Base-by-base conservation (phyloP, 1,284 basidiomycete genomes). In the Ceratorhiza oryzae-sativae region DNA sequence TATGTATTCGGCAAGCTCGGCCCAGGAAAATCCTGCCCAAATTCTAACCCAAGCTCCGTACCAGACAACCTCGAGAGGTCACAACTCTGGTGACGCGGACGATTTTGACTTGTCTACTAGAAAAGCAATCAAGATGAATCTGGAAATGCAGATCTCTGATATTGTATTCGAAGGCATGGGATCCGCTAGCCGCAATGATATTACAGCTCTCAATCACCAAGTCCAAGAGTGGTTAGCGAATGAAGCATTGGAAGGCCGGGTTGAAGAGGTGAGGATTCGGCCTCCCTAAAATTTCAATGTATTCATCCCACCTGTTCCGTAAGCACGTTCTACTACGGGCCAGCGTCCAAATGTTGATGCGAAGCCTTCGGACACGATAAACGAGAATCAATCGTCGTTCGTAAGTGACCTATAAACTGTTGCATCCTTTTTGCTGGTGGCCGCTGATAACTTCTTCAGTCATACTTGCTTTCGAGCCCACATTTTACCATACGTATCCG, bases 291-390 rank as follows among this genome's bases (percentile, higher is more conserved):
- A 18, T 30, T 25, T 15, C 9, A 46, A 3, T 30, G 1, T 1
- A 45, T 6, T 3, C 3, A 30, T 32, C 39, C n/a, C 12, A 27
- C 15, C 20, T 46, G n/a, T 61, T 25, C 41, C 12, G 20, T 8
- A 45, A 61, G 59, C 59, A 61, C 23, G 59, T 61, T 46, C 25
- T 61, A 8, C n/a, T 61, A 25, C 59, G 59, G 13, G 59, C 59
- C 27, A 61, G 59, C 27, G 46, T 61, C 13, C 59, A 61, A 32
- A 18, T 61, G 27, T 45, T 61, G 25, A 46, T 61, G 42, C 59
- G 46, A 61, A 61, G 59, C 18, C 59, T 61, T 46, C 59, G 59
- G 13, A 30, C 39, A n/a, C 41, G 42, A 32, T 61, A 18, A 46
- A 2, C 20, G n/a, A 32, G n/a, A n/a, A n/a, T n/a, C n/a, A n/a